Percentiles rank a stretch among this genome's conserved stretches.
phyloP scores from a whole-genome alignment of 148 eudicot species.

The Agrostemma githago region DNA sequence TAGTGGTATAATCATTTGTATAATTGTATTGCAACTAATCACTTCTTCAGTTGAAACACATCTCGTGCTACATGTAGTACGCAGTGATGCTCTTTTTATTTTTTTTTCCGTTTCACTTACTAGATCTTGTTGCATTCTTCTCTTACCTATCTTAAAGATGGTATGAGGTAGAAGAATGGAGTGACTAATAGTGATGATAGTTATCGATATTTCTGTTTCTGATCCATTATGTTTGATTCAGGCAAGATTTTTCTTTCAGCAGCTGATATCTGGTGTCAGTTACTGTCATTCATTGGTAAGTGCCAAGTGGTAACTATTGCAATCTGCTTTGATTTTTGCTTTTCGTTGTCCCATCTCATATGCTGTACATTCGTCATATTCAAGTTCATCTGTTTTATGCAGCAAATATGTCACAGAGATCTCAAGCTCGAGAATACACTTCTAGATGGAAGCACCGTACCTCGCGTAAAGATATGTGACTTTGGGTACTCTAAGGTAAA shows the following conservation, averaged over 20 bases:
- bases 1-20: not conserved
- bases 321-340: not conserved
- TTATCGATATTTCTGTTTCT: not conserved
- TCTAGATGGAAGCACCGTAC: conserved; percentile 84
- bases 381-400: conserved; percentile 17
- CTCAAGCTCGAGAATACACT: conserved; percentile 83
- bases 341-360: not conserved
- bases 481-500: conserved; percentile 91
- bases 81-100: not conserved
- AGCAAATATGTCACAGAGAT: conserved; percentile 94
- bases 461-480: conserved; percentile 86
- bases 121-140: not conserved
- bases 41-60: not conserved
- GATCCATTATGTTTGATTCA: conserved; percentile 20
- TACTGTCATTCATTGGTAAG: conserved; percentile 61
- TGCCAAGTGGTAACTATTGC: conserved; percentile 44
- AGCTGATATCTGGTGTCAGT: conserved; percentile 89
- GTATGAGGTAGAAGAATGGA: not conserved
- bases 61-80: not conserved
- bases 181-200: not conserved
- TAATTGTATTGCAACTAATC: not conserved
- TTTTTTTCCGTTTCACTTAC: not conserved
- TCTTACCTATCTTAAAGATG: not conserved
- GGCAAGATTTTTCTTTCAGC: conserved; percentile 97
- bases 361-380: not conserved